Evolutionary conservation across 441 rosid species (phyloP).

Genomic region (Populus trichocarpa): DNA sequence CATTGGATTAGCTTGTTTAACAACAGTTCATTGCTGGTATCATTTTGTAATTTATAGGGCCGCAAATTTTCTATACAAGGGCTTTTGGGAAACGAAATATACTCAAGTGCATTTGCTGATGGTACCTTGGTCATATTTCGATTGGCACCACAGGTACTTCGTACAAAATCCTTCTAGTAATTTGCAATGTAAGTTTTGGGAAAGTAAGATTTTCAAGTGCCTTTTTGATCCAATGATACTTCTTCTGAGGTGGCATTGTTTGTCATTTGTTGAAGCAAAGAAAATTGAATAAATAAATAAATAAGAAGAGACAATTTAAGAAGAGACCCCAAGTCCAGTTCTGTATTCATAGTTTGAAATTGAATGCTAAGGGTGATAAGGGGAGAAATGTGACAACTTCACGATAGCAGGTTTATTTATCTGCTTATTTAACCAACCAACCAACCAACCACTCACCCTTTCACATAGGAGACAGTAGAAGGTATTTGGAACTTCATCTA

Average conservation of each 20-base stretch:
- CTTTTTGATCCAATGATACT: neutral
- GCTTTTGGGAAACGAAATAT: constrained; percentile 64
- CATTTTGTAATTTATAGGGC: constrained; percentile 48
- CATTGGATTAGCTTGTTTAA: neutral
- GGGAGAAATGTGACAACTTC: neutral
- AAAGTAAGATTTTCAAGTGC: neutral
- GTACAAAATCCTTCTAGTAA: neutral
- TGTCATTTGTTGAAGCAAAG: neutral
- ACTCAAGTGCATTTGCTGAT: constrained; percentile 50
- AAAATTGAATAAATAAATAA: neutral
- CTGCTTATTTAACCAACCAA: no score
- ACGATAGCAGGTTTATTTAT: neutral
- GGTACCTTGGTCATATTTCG: constrained; percentile 85
- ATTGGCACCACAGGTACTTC: constrained; percentile 87
- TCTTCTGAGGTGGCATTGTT: neutral
- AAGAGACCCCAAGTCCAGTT: neutral
- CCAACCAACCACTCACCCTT: no score
- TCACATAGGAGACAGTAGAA: no score
- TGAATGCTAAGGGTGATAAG: neutral
- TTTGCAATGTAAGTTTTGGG: neutral
- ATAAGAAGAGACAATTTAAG: neutral
- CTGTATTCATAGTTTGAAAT: neutral
- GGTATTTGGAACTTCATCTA: neutral
- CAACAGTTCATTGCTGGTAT: neutral
- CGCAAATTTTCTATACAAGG: constrained; percentile 86